phyloP scores from a whole-genome alignment of 2,329 filamentous ascomycete genomes.

The Cadophora sp. region DNA sequence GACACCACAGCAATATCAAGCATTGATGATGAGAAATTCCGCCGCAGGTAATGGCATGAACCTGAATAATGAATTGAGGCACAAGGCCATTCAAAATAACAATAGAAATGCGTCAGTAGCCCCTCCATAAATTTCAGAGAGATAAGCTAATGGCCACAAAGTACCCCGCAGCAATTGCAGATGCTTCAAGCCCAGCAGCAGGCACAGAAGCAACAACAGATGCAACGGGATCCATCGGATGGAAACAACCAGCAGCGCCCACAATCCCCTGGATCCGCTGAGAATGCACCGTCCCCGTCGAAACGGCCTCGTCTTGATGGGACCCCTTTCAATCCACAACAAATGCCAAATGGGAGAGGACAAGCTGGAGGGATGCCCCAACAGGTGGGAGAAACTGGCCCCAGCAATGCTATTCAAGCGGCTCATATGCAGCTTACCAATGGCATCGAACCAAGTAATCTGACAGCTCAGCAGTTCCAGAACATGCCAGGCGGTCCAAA shows the following conservation, averaged over 20 bases:
- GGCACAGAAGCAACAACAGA: slow-evolving; percentile 77
- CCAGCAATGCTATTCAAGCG: slow-evolving; percentile 54
- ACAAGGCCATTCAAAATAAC: slow-evolving; percentile 82
- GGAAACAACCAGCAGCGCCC: slow-evolving; percentile 77
- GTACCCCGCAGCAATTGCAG: slow-evolving; percentile 66
- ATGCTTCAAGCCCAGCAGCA: slow-evolving; percentile 72
- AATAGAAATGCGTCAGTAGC: slow-evolving; percentile 71
- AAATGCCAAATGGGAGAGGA: slow-evolving; percentile 73
- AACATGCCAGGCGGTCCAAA: slow-evolving; percentile 55
- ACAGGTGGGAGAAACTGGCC: slow-evolving; percentile 64
- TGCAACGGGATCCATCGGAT: slow-evolving; percentile 89
- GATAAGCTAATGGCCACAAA: slow-evolving; percentile 20
- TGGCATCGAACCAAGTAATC: slow-evolving; percentile 76
- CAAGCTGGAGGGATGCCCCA: slow-evolving; percentile 73
- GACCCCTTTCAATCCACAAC: slow-evolving; percentile 72
- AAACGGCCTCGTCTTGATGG: slow-evolving; percentile 87
- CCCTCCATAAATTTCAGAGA: background rate
- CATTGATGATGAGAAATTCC: slow-evolving; percentile 73
- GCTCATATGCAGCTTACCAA: slow-evolving; percentile 69
- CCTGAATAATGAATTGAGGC: slow-evolving; percentile 69
- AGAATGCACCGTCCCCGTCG: slow-evolving; percentile 90
- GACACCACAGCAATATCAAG: slow-evolving; percentile 60
- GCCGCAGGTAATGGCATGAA: slow-evolving; percentile 56
- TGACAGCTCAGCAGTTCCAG: slow-evolving; percentile 80
- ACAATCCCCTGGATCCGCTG: slow-evolving; percentile 80